A percentile compares a stretch with the other conserved stretches of the same genome.
Evolutionary conservation across 192 early-diverging fungal species (phyloP).

Genomic region (Coemansia sp.): DNA sequence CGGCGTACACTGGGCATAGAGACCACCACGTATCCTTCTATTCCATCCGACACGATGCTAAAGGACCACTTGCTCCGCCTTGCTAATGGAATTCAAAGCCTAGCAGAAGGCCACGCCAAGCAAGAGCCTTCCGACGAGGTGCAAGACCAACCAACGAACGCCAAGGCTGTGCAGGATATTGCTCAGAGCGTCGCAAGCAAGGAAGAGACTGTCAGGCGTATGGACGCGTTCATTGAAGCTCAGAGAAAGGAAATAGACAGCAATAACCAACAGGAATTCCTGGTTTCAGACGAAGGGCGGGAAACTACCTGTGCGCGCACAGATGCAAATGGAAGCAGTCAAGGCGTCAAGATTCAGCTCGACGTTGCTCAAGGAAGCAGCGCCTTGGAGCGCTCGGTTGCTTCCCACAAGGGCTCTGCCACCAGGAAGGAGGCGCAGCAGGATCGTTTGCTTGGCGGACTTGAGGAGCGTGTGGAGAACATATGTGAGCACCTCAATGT

Average conservation of each 20-base stretch:
- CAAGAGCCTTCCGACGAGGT: neutral
- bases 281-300: constrained; percentile 23
- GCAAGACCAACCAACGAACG: neutral
- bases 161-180: neutral
- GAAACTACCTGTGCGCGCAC: constrained; percentile 63
- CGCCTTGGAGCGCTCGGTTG: constrained; percentile 61
- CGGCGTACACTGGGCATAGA: constrained; percentile 42
- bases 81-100: constrained; percentile 12
- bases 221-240: constrained; percentile 54
- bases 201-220: constrained; percentile 54
- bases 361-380: constrained; percentile 58
- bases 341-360: constrained; percentile 76
- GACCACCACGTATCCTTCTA: constrained; percentile 25
- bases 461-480: constrained; percentile 62
- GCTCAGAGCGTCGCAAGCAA: constrained; percentile 28
- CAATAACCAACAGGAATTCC: constrained; percentile 66
- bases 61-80: constrained; percentile 20
- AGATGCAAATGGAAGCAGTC: constrained; percentile 69
- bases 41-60: constrained; percentile 4
- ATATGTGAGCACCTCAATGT: constrained; percentile 74
- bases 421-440: constrained; percentile 7
- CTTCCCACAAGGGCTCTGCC: neutral
- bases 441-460: constrained; percentile 27
- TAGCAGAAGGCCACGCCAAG: neutral
- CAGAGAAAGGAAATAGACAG: constrained; percentile 62